Evolutionary conservation across 169 alveolate species (phyloP).

Genomic region (Plasmodium vivax): DNA sequence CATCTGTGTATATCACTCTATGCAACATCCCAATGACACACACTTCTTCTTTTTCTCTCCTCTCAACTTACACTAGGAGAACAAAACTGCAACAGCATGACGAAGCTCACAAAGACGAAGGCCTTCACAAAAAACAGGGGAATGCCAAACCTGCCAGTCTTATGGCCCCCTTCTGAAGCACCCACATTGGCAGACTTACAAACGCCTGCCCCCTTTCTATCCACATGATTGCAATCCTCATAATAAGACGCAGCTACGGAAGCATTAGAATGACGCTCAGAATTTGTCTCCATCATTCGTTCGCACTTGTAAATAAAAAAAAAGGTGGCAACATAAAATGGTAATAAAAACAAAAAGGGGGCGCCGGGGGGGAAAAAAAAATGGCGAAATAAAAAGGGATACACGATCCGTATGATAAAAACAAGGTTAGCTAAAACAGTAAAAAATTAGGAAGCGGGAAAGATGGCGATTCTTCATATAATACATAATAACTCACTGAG

Average conservation of each 20-base stretch:
- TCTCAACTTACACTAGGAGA: background rate
- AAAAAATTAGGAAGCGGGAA: background rate
- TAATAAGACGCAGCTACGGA: background rate
- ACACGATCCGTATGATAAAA: background rate
- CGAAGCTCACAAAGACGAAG: background rate
- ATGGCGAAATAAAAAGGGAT: background rate
- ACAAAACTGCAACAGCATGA: background rate
- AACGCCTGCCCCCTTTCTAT: background rate
- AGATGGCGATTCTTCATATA: background rate
- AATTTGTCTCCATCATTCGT: background rate
- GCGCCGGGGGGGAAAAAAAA: no score
- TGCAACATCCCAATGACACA: background rate
- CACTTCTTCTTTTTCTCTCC: background rate
- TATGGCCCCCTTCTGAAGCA: background rate
- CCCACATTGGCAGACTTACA: background rate
- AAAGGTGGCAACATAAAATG: background rate
- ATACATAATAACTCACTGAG: background rate
- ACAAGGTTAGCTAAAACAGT: background rate
- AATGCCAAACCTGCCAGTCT: background rate
- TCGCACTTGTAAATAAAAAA: background rate
- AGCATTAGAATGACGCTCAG: background rate
- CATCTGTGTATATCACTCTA: background rate
- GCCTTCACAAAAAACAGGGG: background rate
- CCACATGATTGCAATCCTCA: background rate
- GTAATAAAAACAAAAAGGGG: background rate